These are phyloP conservation scores for Simplicillium sp. DNA, from an alignment of 2,329 filamentous ascomycete species.

Conservation along the genomic window DNA sequence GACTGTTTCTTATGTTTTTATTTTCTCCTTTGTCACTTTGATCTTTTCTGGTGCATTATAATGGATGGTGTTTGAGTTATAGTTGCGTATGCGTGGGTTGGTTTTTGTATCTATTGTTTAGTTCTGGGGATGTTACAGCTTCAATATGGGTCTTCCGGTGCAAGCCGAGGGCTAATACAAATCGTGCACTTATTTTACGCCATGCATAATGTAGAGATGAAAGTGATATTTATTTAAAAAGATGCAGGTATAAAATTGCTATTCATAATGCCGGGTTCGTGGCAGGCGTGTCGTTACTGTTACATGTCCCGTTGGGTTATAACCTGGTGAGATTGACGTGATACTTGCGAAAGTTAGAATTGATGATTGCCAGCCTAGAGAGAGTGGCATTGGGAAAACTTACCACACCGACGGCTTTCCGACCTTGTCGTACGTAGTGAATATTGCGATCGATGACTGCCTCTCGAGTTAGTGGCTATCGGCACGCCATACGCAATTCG, in stretches of 20 bases:
- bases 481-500: not conserved
- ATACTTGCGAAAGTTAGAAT: slow-evolving; percentile 3
- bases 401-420: slow-evolving; percentile 7
- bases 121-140: too few species aligned
- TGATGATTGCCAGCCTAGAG: slow-evolving; percentile 1
- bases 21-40: not conserved
- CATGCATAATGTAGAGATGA: too few species aligned
- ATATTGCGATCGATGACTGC: slow-evolving; percentile 7
- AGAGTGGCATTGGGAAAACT: not conserved
- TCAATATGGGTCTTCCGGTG: too few species aligned
- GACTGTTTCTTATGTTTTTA: not conserved
- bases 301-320: not conserved
- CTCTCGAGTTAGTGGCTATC: not conserved
- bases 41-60: slow-evolving; percentile 9
- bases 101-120: too few species aligned
- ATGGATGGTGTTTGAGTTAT: too few species aligned
- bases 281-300: slow-evolving; percentile 2
- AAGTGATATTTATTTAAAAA: too few species aligned
- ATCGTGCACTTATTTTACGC: too few species aligned
- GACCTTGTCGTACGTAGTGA: slow-evolving; percentile 5
- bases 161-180: too few species aligned
- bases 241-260: too few species aligned
- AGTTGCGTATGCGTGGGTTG: too few species aligned
- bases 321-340: slow-evolving; percentile 7
- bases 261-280: too few species aligned